Percentiles rank a stretch among this genome's conserved stretches.
Evolutionary conservation across 805 yeast species (phyloP).

Genomic region (Hanseniaspora lachancei): DNA sequence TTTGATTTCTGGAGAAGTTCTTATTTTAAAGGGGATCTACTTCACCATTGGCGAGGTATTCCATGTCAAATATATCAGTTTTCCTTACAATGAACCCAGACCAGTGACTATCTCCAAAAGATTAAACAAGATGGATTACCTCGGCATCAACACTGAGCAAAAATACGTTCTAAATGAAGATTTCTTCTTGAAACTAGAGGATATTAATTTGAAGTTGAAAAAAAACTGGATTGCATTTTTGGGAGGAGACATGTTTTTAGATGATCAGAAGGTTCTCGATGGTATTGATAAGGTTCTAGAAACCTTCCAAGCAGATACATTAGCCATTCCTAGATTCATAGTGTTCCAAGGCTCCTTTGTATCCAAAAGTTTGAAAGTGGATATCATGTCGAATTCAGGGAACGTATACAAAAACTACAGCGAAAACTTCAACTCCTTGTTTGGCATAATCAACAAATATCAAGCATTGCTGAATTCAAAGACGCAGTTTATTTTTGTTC

Average conservation of each 20-base stretch:
- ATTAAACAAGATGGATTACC: conserved; percentile 58
- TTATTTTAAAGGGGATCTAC: conserved; percentile 76
- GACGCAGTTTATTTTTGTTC: conserved; percentile 58
- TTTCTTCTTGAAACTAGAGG: conserved; percentile 40
- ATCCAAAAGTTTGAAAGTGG: conserved; percentile 1
- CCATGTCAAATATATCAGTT: conserved; percentile 62
- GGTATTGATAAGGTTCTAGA: conserved; percentile 53
- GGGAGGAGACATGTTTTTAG: conserved; percentile 64
- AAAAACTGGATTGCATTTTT: conserved; percentile 53
- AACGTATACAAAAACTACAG: conserved; percentile 43
- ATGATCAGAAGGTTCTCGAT: conserved; percentile 43
- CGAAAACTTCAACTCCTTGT: conserved; percentile 59
- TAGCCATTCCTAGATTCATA: conserved; percentile 44
- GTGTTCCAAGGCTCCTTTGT: conserved; percentile 72
- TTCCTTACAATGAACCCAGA: conserved; percentile 79
- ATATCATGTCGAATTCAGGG: neutral
- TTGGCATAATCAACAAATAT: conserved; percentile 46
- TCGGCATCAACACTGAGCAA: conserved; percentile 52
- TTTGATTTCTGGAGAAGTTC: conserved; percentile 57
- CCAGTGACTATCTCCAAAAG: conserved; percentile 30
- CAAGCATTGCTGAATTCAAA: conserved; percentile 19
- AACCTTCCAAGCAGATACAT: conserved; percentile 37
- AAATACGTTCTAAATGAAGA: conserved; percentile 48
- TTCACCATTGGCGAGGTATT: conserved; percentile 54
- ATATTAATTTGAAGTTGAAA: conserved; percentile 41